Conservation (phyloP, 148 eudicot genomes). For the Drosera capensis region DNA sequence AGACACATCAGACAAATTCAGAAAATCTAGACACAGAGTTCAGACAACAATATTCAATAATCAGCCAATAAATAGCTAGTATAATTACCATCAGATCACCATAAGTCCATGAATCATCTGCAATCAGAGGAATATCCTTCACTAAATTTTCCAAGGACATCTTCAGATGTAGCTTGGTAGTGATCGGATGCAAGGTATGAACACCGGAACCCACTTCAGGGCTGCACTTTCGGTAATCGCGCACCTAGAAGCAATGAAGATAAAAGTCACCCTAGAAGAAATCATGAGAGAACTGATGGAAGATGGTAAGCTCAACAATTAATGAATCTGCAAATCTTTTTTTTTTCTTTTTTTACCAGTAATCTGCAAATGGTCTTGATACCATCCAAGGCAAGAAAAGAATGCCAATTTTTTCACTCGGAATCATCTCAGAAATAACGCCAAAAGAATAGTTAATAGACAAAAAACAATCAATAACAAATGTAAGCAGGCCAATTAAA, state of each 20-base stretch:
- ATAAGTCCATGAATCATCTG: slow-evolving; percentile 81
- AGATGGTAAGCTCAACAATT: too few species aligned
- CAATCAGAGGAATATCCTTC: slow-evolving; percentile 75
- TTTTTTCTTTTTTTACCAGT: too few species aligned
- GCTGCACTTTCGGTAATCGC: slow-evolving; percentile 65
- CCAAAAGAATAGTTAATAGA: too few species aligned
- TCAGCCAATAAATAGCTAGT: background rate
- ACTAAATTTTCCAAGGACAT: slow-evolving; percentile 93
- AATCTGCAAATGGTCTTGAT: too few species aligned
- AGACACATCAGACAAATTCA: slow-evolving; percentile 9
- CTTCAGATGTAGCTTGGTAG: slow-evolving; percentile 51
- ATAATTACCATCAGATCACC: slow-evolving; percentile 88
- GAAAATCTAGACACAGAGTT: background rate
- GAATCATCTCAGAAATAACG: too few species aligned
- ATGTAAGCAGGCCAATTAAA: too few species aligned
- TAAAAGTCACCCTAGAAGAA: background rate
- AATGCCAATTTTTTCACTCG: too few species aligned
- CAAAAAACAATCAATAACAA: too few species aligned
- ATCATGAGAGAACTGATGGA: background rate
- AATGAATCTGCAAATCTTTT: too few species aligned
- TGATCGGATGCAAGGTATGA: slow-evolving; percentile 31
- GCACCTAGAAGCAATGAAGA: slow-evolving; percentile 36
- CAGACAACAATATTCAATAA: background rate
- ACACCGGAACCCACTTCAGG: slow-evolving; percentile 28
- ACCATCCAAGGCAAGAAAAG: too few species aligned